phyloP scores from a whole-genome alignment of 2,329 filamentous ascomycete genomes.

The Fusarium chaquense region DNA sequence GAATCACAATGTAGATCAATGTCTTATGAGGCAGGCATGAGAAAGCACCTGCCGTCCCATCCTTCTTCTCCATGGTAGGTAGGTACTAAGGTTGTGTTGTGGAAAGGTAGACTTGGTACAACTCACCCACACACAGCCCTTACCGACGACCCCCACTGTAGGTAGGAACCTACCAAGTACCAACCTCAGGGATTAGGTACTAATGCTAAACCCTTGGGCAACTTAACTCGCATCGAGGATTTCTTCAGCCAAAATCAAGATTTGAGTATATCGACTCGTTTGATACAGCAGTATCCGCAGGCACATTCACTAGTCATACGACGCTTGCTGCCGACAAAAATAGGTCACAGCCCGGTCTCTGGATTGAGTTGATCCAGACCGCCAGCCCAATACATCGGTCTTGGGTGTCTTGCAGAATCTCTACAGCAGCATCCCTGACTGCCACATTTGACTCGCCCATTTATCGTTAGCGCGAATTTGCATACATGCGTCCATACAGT shows the following conservation, averaged over 20 bases:
- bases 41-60: slow-evolving; percentile 3
- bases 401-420: slow-evolving; percentile 29
- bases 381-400: slow-evolving; percentile 22
- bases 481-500: not conserved
- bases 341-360: slow-evolving; percentile 1
- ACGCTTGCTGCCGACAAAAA: not conserved
- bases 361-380: slow-evolving; percentile 34
- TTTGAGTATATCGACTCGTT: not conserved
- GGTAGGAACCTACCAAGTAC: not conserved
- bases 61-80: not conserved
- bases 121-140: not conserved
- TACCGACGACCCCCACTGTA: not conserved
- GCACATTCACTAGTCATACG: slow-evolving; percentile 10
- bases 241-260: slow-evolving; percentile 9
- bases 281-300: not conserved
- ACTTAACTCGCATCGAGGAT: slow-evolving; percentile 2
- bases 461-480: slow-evolving; percentile 22
- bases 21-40: not conserved
- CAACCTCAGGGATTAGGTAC: not conserved
- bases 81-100: not conserved
- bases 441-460: slow-evolving; percentile 17
- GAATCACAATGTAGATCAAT: slow-evolving; percentile 20
- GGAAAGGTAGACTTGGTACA: not conserved
- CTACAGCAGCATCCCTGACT: slow-evolving; percentile 33
- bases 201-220: not conserved